These are phyloP conservation scores for Suillus luteus DNA, from an alignment of 768 basidiomycete species.

Conservation along the genomic window DNA sequence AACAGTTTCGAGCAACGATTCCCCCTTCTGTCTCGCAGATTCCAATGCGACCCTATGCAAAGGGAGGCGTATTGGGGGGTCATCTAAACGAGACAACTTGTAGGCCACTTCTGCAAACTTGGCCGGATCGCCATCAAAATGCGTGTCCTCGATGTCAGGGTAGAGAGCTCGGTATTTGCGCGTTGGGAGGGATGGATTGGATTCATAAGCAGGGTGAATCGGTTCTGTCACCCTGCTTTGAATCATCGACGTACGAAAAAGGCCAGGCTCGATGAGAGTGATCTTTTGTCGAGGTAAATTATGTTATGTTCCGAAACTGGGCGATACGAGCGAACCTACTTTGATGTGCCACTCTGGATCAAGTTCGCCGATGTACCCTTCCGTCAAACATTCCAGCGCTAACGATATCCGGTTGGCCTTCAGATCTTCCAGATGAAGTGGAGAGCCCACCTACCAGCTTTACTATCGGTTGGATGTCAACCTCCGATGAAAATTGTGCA, in stretches of 20 bases:
- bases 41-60: conserved; percentile 26
- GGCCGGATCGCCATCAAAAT: conserved; percentile 26
- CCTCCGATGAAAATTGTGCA: conserved; percentile 5
- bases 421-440: neutral
- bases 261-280: conserved; percentile 25
- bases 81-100: conserved; percentile 19
- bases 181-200: conserved; percentile 26
- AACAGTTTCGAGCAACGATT: conserved; percentile 22
- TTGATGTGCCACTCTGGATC: conserved; percentile 40
- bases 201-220: conserved; percentile 21
- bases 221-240: conserved; percentile 19
- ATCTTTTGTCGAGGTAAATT: conserved; percentile 17
- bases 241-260: conserved; percentile 25
- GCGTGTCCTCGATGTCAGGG: conserved; percentile 20
- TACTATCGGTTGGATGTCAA: conserved; percentile 17
- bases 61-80: conserved; percentile 23
- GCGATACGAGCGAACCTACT: conserved; percentile 18
- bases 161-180: conserved; percentile 26
- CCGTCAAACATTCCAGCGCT: conserved; percentile 37
- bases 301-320: neutral
- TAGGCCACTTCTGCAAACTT: conserved; percentile 26
- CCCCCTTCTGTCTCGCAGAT: conserved; percentile 24
- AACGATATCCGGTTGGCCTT: conserved; percentile 3
- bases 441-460: conserved; percentile 21
- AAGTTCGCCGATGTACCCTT: conserved; percentile 33